A percentile compares a stretch with the other conserved stretches of the same genome.
Evolutionary conservation across 768 basidiomycete genomes (phyloP).

Genomic region (Tephrocybe sp.): DNA sequence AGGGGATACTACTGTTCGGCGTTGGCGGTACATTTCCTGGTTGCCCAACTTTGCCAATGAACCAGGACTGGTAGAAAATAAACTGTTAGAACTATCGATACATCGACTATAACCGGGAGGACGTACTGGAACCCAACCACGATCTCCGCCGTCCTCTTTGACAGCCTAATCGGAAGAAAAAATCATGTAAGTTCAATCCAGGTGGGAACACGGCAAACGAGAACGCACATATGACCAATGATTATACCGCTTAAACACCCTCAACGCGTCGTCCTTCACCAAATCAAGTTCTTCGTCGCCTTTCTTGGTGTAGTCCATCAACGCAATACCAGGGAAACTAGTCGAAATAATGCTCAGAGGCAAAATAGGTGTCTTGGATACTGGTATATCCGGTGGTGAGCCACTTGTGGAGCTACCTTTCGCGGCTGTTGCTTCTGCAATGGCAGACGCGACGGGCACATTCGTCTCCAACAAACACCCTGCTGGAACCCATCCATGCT

Average conservation of each 20-base stretch:
- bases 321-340: slow-evolving; percentile 92
- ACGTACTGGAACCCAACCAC: slow-evolving; percentile 93
- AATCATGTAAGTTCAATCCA: not conserved
- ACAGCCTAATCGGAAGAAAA: slow-evolving; percentile 59
- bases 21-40: slow-evolving; percentile 49
- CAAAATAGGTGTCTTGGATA: slow-evolving; percentile 77
- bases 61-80: slow-evolving; percentile 72
- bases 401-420: slow-evolving; percentile 42
- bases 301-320: slow-evolving; percentile 96
- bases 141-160: slow-evolving; percentile 89
- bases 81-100: slow-evolving; percentile 3
- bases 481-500: slow-evolving; percentile 97
- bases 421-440: slow-evolving; percentile 76
- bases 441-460: slow-evolving; percentile 85
- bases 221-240: slow-evolving; percentile 89
- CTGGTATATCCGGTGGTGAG: slow-evolving; percentile 37
- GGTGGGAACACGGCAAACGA: slow-evolving; percentile 11
- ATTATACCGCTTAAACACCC: slow-evolving; percentile 97
- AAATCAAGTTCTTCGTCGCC: slow-evolving; percentile 92
- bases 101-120: not conserved
- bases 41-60: slow-evolving; percentile 81
- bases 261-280: slow-evolving; percentile 81
- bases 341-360: slow-evolving; percentile 94
- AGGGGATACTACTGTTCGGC: slow-evolving; percentile 39
- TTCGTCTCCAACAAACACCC: slow-evolving; percentile 94